Evolutionary conservation across 192 early-diverging fungal species (phyloP), one percentile per base, ranked within the genome.

Genomic region (Spizellomyces sp.): DNA sequence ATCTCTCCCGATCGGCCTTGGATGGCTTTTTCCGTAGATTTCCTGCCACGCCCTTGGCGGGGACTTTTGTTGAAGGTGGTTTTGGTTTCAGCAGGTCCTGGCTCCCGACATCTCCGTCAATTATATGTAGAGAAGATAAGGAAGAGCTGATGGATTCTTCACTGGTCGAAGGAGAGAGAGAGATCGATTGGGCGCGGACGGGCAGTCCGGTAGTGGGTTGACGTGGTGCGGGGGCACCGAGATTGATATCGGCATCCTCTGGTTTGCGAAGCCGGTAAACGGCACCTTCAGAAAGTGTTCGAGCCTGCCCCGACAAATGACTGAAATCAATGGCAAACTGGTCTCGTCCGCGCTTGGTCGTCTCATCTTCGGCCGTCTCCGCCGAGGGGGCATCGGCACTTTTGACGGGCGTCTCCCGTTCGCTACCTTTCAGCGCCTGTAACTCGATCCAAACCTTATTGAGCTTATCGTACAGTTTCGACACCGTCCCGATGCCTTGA

Each of bases 391-490:
- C 47, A 43, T 56, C 27, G 36, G 9, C 55, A 45, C 9, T 21
- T 21, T 2, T 62, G 7, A 36, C 27, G 27, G 27, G 27, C 21
- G 9, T 9, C 22, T 75, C 60, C 21, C 27, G 6, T 15, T 62
- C 62, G 21, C 17, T 54, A 52, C 71, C 70, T 64, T 73, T 73
- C 9, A 43, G 42, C 42, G 70, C 69, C 62, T 79, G 77, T 9
- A 81, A 60, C 57, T 81, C 83, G 46, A 80, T 56, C 58, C 56
- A 73, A 17, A 80, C n/a, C 15, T 71, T 48, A 73, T 80, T 84
- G 47, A 75, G 54, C 22, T 78, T 77, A 44, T 84, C 83, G 10
- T 47, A 62, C 43, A 84, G 75, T 22, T 70, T 58, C 48, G 47
- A 56, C 64, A 72, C 69, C 50, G 74, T 75, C 1, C 82, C 82